These are phyloP conservation scores for Didymella pomorum DNA, from an alignment of 2,329 filamentous ascomycete genomes.

Conservation along the genomic window DNA sequence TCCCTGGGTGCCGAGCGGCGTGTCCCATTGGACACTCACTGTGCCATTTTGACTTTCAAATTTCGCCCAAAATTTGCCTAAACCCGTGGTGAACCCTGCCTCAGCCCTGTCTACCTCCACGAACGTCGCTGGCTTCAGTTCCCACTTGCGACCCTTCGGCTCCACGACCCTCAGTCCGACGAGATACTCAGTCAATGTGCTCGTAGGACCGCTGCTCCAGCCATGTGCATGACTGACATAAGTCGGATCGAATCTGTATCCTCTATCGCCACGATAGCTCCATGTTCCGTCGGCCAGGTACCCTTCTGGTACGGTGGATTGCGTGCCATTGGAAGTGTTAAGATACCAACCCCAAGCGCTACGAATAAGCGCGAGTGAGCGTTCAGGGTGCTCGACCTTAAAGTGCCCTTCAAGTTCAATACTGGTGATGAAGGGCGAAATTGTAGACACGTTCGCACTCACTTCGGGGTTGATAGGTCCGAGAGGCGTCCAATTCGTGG, in stretches of 20 bases:
- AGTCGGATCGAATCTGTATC: conserved; percentile 60
- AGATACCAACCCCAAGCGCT: conserved; percentile 69
- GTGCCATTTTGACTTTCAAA: neutral
- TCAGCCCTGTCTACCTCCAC: neutral
- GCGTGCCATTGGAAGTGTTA: conserved; percentile 64
- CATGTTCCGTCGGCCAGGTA: conserved; percentile 65
- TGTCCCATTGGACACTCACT: conserved; percentile 5
- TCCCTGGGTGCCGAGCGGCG: conserved; percentile 3
- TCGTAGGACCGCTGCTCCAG: conserved; percentile 51
- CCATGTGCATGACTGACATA: conserved; percentile 56
- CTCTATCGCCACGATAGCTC: conserved; percentile 62
- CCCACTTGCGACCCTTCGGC: conserved; percentile 54
- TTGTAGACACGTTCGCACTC: conserved; percentile 55
- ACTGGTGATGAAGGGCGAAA: conserved; percentile 66
- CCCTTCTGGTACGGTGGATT: conserved; percentile 67
- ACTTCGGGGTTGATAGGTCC: conserved; percentile 66
- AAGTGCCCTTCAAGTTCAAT: conserved; percentile 68
- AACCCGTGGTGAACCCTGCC: conserved; percentile 4
- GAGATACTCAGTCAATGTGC: conserved; percentile 51
- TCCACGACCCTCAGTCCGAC: conserved; percentile 55
- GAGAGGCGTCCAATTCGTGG: conserved; percentile 63
- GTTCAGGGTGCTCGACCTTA: conserved; percentile 55
- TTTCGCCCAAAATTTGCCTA: conserved; percentile 8
- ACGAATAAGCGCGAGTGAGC: conserved; percentile 65
- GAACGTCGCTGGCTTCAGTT: conserved; percentile 46